phyloP scores from a whole-genome alignment of 225 moss, liverwort and hornwort species.

The Physcomitrellopsis africana region DNA sequence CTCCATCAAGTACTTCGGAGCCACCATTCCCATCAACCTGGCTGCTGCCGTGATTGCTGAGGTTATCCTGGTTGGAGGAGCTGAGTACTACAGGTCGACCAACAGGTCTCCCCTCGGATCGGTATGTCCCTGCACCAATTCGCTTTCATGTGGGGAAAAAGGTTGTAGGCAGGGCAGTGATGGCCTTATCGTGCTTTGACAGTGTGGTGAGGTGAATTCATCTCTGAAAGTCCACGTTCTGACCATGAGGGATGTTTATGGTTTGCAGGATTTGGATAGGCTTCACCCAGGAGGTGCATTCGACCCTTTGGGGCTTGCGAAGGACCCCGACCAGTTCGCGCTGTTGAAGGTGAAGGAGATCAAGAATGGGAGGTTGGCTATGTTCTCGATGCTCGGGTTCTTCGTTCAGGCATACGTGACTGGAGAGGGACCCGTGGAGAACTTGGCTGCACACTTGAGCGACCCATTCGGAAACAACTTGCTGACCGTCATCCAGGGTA shows the following conservation, averaged over 20 bases:
- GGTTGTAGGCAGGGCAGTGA: not conserved
- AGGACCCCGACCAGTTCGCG: constrained; percentile 86
- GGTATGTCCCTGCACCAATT: constrained; percentile 32
- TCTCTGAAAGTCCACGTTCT: not conserved
- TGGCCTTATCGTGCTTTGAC: not conserved
- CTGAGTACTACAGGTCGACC: constrained; percentile 84
- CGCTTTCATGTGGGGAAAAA: not conserved
- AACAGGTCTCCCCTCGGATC: constrained; percentile 90
- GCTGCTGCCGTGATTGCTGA: constrained; percentile 62
- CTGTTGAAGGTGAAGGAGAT: constrained; percentile 89
- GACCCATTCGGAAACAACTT: constrained; percentile 86
- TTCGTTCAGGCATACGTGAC: constrained; percentile 86
- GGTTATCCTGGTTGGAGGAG: constrained; percentile 79
- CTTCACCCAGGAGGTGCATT: constrained; percentile 84
- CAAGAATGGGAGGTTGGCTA: constrained; percentile 81
- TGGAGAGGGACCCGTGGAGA: constrained; percentile 79
- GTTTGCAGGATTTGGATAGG: constrained; percentile 58
- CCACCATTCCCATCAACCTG: constrained; percentile 68
- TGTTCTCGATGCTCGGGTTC: constrained; percentile 93
- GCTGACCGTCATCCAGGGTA: constrained; percentile 75
- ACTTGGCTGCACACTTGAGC: constrained; percentile 79
- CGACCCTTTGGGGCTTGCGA: constrained; percentile 77
- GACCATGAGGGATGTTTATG: not conserved
- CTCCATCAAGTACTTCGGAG: constrained; percentile 70
- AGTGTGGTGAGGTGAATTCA: not conserved